Percentiles rank a stretch among this genome's conserved stretches.
These are phyloP conservation scores for Zasmidium citrigriseum DNA, from an alignment of 2,329 filamentous ascomycete species.

Conservation along the genomic window DNA sequence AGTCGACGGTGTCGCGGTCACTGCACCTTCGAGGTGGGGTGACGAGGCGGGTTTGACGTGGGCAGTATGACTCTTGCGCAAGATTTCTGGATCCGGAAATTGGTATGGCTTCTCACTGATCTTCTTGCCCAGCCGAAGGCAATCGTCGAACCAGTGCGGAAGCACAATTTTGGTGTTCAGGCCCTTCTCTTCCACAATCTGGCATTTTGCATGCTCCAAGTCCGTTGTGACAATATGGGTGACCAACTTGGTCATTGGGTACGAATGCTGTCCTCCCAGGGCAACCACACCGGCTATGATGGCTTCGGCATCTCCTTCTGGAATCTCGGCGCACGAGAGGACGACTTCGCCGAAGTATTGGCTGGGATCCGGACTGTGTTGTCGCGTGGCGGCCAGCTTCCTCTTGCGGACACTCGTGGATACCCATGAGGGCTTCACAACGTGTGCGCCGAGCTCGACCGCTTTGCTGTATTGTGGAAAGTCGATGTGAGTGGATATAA, in stretches of 20 bases:
- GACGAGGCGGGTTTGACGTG: slow-evolving; percentile 21
- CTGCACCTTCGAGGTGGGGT: slow-evolving; percentile 66
- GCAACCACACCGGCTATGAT: slow-evolving; percentile 88
- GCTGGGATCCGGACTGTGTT: slow-evolving; percentile 86
- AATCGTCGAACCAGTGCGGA: slow-evolving; percentile 98
- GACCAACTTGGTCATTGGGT: slow-evolving; percentile 69
- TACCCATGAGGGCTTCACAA: slow-evolving; percentile 83
- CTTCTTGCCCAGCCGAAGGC: slow-evolving; percentile 84
- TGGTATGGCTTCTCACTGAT: slow-evolving; percentile 87
- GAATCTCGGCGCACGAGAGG: slow-evolving; percentile 81
- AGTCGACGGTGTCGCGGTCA: slow-evolving; percentile 48
- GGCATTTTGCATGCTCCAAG: slow-evolving; percentile 71
- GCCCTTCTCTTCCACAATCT: slow-evolving; percentile 62
- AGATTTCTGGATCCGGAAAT: slow-evolving; percentile 81
- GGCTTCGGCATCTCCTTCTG: slow-evolving; percentile 82
- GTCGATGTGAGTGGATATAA: slow-evolving; percentile 78
- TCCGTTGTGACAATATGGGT: slow-evolving; percentile 88
- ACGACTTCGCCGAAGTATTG: slow-evolving; percentile 87
- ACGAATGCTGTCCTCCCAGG: slow-evolving; percentile 79
- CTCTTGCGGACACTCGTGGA: slow-evolving; percentile 66
- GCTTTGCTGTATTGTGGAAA: slow-evolving; percentile 83
- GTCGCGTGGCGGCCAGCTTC: slow-evolving; percentile 75
- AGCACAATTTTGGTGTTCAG: slow-evolving; percentile 80
- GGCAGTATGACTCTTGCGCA: slow-evolving; percentile 44
- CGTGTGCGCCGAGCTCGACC: slow-evolving; percentile 75